These are phyloP conservation scores for Teratosphaeria nubilosa DNA, from an alignment of 2,329 filamentous ascomycete species.

Conservation along the genomic window DNA sequence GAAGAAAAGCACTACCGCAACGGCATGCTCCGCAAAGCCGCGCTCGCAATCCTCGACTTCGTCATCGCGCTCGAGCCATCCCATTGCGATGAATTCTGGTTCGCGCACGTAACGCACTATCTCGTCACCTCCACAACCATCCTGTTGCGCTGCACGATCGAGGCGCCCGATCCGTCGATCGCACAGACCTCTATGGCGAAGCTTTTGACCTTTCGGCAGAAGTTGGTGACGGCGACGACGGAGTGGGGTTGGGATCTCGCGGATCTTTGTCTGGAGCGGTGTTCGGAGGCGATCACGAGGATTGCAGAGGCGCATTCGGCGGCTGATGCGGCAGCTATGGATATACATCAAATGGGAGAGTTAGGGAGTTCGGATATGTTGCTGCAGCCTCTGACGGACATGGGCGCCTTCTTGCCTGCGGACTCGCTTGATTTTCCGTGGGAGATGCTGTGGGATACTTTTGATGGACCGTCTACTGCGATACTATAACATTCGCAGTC, in stretches of 20 bases:
- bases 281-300: constrained; percentile 26
- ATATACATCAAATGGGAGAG: neutral
- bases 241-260: constrained; percentile 40
- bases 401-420: constrained; percentile 3
- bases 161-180: constrained; percentile 38
- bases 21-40: constrained; percentile 39
- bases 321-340: constrained; percentile 2
- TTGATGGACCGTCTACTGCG: neutral
- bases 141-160: constrained; percentile 41
- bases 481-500: neutral
- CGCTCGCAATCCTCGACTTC: constrained; percentile 41
- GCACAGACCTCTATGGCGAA: constrained; percentile 37
- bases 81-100: constrained; percentile 45
- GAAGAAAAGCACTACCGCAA: constrained; percentile 22
- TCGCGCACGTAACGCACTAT: constrained; percentile 42
- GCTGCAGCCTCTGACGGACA: neutral
- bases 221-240: constrained; percentile 2
- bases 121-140: constrained; percentile 46
- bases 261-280: constrained; percentile 42
- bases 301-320: constrained; percentile 17
- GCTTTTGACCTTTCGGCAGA: constrained; percentile 3
- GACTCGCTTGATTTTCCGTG: constrained; percentile 9
- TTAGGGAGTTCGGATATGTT: neutral
- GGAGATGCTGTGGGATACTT: constrained; percentile 7
- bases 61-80: constrained; percentile 36